phyloP scores from a whole-genome alignment of 2,329 filamentous ascomycete species.

The Pseudogymnoascus sp. region DNA sequence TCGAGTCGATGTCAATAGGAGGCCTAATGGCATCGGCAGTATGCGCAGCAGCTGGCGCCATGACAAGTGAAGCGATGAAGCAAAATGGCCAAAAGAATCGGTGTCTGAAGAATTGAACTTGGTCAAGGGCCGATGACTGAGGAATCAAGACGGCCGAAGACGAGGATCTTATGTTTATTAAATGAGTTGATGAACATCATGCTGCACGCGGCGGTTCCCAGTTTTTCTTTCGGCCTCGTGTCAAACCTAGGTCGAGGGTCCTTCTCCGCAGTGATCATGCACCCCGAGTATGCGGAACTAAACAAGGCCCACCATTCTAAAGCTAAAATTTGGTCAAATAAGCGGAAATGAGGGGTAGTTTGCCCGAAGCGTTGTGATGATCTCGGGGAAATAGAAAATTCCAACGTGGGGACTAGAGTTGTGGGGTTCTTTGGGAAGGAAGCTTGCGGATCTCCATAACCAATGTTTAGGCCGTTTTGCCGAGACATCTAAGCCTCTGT shows the following conservation, averaged over 20 bases:
- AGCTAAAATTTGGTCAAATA: neutral
- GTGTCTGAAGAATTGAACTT: neutral
- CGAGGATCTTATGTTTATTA: conserved; percentile 10
- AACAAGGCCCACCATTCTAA: neutral
- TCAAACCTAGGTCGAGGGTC: neutral
- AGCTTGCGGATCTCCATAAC: neutral
- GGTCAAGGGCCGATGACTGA: neutral
- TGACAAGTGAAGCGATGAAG: neutral
- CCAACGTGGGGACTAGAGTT: neutral
- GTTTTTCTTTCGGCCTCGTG: neutral
- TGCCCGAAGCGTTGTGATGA: neutral
- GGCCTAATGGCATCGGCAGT: conserved; percentile 20
- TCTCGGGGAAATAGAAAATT: conserved; percentile 7
- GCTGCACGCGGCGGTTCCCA: neutral
- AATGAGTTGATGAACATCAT: neutral
- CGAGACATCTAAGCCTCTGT: neutral
- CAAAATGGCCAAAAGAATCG: neutral
- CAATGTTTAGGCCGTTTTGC: neutral
- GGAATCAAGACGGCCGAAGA: neutral
- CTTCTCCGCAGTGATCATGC: neutral
- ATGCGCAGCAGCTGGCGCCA: conserved; percentile 24
- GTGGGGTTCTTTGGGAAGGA: neutral
- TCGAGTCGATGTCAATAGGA: conserved; percentile 20
- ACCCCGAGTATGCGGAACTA: neutral
- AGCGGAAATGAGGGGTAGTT: neutral